phyloP scores from a whole-genome alignment of 108 stramenopile species.

The Skeletonema grethae region DNA sequence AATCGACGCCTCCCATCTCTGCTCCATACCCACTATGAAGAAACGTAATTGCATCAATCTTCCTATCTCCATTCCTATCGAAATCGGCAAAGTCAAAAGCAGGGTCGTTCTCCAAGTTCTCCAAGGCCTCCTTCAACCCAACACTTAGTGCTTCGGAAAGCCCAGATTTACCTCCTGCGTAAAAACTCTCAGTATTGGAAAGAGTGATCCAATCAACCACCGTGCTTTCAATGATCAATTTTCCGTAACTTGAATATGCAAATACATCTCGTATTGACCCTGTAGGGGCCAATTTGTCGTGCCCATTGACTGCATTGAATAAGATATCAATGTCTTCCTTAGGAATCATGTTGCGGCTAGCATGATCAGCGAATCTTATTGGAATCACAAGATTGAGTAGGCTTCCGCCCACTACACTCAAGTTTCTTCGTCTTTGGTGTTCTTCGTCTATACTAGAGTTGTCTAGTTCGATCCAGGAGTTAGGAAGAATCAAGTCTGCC shows the following conservation, averaged over 20 bases:
- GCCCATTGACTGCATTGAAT: constrained; percentile 18
- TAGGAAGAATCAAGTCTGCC: not conserved
- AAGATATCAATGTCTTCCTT: constrained; percentile 7
- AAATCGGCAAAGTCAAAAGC: constrained; percentile 17
- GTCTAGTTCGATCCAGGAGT: not conserved
- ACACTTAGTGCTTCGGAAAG: constrained; percentile 4
- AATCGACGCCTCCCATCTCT: constrained; percentile 29
- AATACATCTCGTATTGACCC: constrained; percentile 38
- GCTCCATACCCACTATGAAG: constrained; percentile 45
- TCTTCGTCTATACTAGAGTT: not conserved
- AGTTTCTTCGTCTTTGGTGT: not conserved
- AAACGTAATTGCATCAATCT: constrained; percentile 19
- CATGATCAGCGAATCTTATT: constrained; percentile 24
- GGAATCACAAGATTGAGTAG: constrained; percentile 24
- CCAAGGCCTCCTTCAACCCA: constrained; percentile 11
- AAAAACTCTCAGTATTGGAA: constrained; percentile 31
- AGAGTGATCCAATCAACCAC: constrained; percentile 46
- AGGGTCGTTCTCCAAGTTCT: constrained; percentile 16
- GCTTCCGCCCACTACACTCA: not conserved
- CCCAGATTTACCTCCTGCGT: constrained; percentile 31
- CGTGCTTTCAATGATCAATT: constrained; percentile 25
- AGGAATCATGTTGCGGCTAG: constrained; percentile 1
- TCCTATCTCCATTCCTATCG: constrained; percentile 15
- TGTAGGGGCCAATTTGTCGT: constrained; percentile 19
- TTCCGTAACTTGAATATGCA: constrained; percentile 27